These are phyloP conservation scores for Xylaria sp. DNA, from an alignment of 2,329 filamentous ascomycete genomes.

Conservation along the genomic window DNA sequence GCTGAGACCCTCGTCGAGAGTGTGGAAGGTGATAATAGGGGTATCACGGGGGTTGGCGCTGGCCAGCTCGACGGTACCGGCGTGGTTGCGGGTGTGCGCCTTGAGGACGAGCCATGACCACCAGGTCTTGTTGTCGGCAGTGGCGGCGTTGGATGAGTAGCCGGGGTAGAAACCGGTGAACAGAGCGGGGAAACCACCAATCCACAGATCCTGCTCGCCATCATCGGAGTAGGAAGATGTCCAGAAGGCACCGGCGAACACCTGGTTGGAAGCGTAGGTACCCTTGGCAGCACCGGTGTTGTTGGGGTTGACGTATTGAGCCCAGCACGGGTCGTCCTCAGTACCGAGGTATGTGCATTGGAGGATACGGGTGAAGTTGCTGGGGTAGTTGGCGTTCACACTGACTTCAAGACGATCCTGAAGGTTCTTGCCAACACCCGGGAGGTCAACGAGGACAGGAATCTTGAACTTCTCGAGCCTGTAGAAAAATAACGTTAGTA, in stretches of 20 bases:
- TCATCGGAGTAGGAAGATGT: constrained; percentile 44
- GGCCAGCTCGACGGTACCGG: constrained; percentile 70
- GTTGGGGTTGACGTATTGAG: constrained; percentile 41
- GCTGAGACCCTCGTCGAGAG: constrained; percentile 60
- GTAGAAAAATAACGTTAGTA: constrained; percentile 13
- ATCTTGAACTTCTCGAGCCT: constrained; percentile 51
- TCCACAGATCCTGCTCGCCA: constrained; percentile 51
- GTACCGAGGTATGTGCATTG: constrained; percentile 51
- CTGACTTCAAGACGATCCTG: constrained; percentile 65
- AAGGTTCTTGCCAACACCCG: constrained; percentile 69
- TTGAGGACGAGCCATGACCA: constrained; percentile 63
- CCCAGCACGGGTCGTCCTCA: constrained; percentile 51
- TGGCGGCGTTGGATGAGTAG: constrained; percentile 49
- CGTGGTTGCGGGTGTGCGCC: constrained; percentile 66
- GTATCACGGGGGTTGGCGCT: constrained; percentile 71
- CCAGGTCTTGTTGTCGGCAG: constrained; percentile 55
- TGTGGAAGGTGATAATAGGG: constrained; percentile 72
- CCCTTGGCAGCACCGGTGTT: constrained; percentile 44
- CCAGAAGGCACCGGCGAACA: constrained; percentile 48
- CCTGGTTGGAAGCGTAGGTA: constrained; percentile 51
- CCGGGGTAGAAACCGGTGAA: constrained; percentile 56
- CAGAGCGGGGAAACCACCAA: constrained; percentile 54
- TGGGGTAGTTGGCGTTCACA: constrained; percentile 56
- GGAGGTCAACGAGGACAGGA: constrained; percentile 61
- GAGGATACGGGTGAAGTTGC: constrained; percentile 53